Evolutionary conservation across 2,329 filamentous ascomycete species (phyloP), one percentile per base, ranked within the genome.

Genomic region (Fusarium pseudocircinatum): DNA sequence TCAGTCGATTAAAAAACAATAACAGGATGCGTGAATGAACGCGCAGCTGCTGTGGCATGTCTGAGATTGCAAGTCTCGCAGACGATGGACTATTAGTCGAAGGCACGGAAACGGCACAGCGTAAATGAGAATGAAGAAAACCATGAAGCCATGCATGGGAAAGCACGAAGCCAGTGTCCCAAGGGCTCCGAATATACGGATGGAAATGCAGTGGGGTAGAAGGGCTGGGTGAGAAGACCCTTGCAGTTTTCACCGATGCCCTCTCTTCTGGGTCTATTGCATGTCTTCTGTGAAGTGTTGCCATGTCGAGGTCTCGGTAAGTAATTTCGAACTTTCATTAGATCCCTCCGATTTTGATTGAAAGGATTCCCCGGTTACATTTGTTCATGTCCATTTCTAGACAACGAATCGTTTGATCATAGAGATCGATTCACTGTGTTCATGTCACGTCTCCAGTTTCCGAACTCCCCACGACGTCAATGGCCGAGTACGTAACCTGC

Each of bases 391-490:
- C 32, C 28, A 46, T 26, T 60, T 44, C 32, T 53, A 50, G 39
- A 59, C 46, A 61, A 58, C 52, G 36, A 59, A 49, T 39, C 42
- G 65, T 42, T 68, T 63, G 61, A 60, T 53, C 37, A 54, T 18
- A 53, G 58, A 62, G 39, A 42, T n/a, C 22, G 39, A 54, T 53
- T 46, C 30, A 50, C 47, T 59, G 36, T 50, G 52, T 28, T 56
- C 46, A 50, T 57, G 60, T 54, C 46, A n/a, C 18, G 36, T n/a
- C 39, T 36, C 30, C 10, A 28, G 56, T 40, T 46, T 37, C 36
- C 46, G 54, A 60, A 63, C 57, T 60, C 56, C 67, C 66, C 44
- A 70, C 70, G 62, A 74, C 70, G 71, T 76, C 73, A 76, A 66
- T 67, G 61, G 62, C 62, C 43, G 60, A 59, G 62, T 59, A 59